Conservation (phyloP, 352 stramenopile genomes). For the Phytopythium boreale region DNA sequence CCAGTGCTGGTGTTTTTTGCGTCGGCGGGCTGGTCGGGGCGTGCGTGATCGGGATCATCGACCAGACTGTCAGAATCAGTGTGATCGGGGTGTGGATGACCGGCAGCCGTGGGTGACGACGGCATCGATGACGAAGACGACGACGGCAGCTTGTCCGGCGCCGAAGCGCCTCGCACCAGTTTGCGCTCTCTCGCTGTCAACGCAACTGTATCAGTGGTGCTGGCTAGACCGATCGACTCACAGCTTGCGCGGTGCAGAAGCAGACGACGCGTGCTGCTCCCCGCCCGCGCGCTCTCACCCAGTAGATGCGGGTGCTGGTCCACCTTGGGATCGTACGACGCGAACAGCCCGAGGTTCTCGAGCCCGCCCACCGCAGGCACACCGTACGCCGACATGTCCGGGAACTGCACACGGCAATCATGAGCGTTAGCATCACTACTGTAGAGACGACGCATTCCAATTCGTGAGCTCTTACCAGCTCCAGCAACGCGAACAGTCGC, state of each 20-base stretch:
- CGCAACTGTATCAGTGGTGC: background rate
- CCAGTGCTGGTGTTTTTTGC: background rate
- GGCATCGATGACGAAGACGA: background rate
- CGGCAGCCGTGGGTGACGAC: background rate
- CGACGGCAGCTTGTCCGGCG: slow-evolving; percentile 1
- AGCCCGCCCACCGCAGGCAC: slow-evolving; percentile 55
- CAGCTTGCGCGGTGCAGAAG: slow-evolving; percentile 25
- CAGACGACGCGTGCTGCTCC: slow-evolving; percentile 37
- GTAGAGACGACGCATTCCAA: background rate
- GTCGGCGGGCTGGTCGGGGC: background rate
- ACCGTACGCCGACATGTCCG: slow-evolving; percentile 59
- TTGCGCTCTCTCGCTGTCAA: background rate
- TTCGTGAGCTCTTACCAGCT: slow-evolving; percentile 34
- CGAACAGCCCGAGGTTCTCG: slow-evolving; percentile 53
- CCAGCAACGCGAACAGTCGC: slow-evolving; percentile 55
- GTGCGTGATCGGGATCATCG: background rate
- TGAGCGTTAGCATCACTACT: slow-evolving; percentile 5
- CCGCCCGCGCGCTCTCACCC: slow-evolving; percentile 21
- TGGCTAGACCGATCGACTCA: slow-evolving; percentile 4
- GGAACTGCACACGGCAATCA: slow-evolving; percentile 37
- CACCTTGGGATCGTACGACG: slow-evolving; percentile 24
- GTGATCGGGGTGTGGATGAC: background rate
- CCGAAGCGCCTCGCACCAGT: background rate
- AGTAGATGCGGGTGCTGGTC: slow-evolving; percentile 16
- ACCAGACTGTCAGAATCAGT: background rate